phyloP scores from a whole-genome alignment of 345 rosid species.

The Brassica incana region DNA sequence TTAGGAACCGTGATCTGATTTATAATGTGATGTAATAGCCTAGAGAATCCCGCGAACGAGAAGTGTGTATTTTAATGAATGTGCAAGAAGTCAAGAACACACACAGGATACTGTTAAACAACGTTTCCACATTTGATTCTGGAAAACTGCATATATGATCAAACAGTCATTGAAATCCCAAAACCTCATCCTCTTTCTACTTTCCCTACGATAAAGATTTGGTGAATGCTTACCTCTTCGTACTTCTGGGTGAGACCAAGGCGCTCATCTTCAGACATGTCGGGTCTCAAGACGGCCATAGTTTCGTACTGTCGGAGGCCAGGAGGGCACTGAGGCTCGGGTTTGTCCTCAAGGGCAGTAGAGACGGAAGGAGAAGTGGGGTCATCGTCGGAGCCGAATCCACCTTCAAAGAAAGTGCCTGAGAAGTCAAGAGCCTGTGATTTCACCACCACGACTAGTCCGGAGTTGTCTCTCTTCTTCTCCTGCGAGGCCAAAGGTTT shows the following conservation, averaged over 20 bases:
- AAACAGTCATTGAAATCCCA: background rate
- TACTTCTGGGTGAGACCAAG: constrained; percentile 88
- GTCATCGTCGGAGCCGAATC: constrained; percentile 71
- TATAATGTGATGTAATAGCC: background rate
- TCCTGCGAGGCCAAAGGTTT: constrained; percentile 26
- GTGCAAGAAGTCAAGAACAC: background rate
- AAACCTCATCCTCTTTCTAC: background rate
- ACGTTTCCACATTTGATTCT: constrained; percentile 2
- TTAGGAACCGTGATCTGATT: background rate
- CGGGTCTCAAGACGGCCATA: constrained; percentile 87
- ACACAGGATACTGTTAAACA: background rate
- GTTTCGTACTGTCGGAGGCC: constrained; percentile 88
- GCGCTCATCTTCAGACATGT: constrained; percentile 93
- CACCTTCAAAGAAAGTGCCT: constrained; percentile 78
- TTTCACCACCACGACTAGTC: constrained; percentile 28
- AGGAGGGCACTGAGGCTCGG: constrained; percentile 85
- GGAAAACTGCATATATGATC: background rate
- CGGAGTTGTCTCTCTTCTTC: constrained; percentile 14
- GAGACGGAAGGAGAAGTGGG: constrained; percentile 45
- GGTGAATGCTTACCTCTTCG: constrained; percentile 69
- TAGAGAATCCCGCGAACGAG: background rate
- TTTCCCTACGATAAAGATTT: background rate
- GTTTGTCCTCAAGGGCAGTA: constrained; percentile 69
- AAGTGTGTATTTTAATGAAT: background rate
- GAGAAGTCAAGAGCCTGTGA: constrained; percentile 74